phyloP scores from a whole-genome alignment of 768 basidiomycete species.

The Filobasidium floriforme region DNA sequence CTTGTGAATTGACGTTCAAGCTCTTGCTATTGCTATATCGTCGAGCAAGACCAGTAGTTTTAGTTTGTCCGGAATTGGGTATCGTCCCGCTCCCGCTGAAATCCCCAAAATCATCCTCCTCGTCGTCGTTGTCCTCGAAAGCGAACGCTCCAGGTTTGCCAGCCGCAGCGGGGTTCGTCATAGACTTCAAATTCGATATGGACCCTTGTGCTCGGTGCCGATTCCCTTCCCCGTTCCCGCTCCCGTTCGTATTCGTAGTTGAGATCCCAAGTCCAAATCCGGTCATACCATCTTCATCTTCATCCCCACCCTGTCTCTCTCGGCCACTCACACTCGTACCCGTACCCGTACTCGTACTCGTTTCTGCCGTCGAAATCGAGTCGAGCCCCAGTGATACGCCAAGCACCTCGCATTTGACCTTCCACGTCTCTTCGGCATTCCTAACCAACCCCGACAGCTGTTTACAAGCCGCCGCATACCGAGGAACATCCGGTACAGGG shows the following conservation, averaged over 20 bases:
- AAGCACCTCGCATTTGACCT: slow-evolving; percentile 61
- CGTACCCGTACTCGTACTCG: too few relatives aligned
- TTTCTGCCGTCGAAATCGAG: too few relatives aligned
- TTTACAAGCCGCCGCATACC: slow-evolving; percentile 62
- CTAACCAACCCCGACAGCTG: slow-evolving; percentile 56
- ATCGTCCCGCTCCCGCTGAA: slow-evolving; percentile 54
- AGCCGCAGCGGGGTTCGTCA: neutral
- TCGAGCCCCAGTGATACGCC: slow-evolving; percentile 24
- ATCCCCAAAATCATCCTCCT: slow-evolving; percentile 83
- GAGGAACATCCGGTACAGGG: slow-evolving; percentile 70
- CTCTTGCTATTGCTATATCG: neutral
- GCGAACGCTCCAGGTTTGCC: slow-evolving; percentile 41
- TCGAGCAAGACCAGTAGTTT: too few relatives aligned
- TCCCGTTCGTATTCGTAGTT: too few relatives aligned
- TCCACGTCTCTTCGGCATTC: slow-evolving; percentile 72
- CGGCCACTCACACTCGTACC: too few relatives aligned
- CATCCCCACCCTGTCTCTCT: too few relatives aligned
- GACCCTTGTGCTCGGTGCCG: slow-evolving; percentile 44
- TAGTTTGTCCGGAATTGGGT: neutral
- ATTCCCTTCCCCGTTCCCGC: too few relatives aligned
- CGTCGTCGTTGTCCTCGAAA: slow-evolving; percentile 45
- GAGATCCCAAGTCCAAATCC: too few relatives aligned
- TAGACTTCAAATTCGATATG: slow-evolving; percentile 52
- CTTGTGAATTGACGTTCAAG: too few relatives aligned
- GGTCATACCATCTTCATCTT: slow-evolving; percentile 43